Percentiles rank a stretch among this genome's conserved stretches.
Conservation (phyloP, 495 filamentous ascomycete genomes). For the Extremus antarcticus region DNA sequence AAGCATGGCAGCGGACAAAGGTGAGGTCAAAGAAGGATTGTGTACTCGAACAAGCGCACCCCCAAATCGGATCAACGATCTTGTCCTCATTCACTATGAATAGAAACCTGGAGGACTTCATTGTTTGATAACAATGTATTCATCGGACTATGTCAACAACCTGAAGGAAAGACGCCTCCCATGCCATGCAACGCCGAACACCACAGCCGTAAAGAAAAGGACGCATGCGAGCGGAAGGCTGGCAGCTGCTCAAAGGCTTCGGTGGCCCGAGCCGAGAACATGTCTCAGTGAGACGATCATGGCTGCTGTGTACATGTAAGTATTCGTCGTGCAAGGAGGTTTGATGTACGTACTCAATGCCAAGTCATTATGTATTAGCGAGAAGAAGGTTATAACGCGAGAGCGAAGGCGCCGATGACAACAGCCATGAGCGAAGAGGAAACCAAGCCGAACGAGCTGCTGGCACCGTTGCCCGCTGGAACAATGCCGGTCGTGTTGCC, state of each 20-base stretch:
- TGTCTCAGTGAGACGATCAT: background rate
- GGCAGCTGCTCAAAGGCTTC: background rate
- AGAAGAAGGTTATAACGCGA: background rate
- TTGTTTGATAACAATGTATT: background rate
- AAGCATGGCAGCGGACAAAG: background rate
- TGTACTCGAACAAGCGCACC: too few relatives aligned
- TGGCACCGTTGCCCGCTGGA: background rate
- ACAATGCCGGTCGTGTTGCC: background rate
- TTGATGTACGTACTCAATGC: background rate
- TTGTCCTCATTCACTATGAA: background rate
- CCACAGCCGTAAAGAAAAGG: background rate
- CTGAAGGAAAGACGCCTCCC: background rate
- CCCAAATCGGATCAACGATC: background rate
- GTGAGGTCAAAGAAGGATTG: background rate
- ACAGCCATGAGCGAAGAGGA: background rate
- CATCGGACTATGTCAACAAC: background rate
- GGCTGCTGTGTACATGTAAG: background rate
- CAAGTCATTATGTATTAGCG: background rate
- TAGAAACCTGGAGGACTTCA: background rate
- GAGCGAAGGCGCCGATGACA: background rate
- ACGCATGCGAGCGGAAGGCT: background rate
- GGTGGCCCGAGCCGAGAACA: background rate
- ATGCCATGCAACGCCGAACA: background rate
- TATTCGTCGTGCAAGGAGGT: background rate
- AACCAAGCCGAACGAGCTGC: conserved; percentile 1